These are phyloP conservation scores for Schizothecium vesticola DNA, from an alignment of 495 filamentous ascomycete species.

Conservation along the genomic window DNA sequence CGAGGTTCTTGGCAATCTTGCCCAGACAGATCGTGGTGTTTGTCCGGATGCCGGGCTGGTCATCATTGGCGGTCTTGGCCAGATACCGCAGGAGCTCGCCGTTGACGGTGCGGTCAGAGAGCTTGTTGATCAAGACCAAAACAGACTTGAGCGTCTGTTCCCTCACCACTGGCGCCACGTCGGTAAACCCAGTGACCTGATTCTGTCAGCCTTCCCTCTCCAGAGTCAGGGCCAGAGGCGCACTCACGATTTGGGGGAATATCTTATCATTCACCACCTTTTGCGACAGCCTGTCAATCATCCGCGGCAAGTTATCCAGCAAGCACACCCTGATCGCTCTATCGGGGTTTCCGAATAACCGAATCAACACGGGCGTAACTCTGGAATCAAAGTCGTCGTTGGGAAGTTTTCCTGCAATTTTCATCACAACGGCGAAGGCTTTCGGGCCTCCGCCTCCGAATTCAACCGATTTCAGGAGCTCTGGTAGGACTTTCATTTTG, in stretches of 20 bases:
- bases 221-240: not conserved
- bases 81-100: conserved; percentile 87
- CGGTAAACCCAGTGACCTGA: conserved; percentile 81
- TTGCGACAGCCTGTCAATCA: conserved; percentile 87
- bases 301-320: conserved; percentile 78
- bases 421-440: conserved; percentile 80
- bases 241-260: conserved; percentile 79
- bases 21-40: conserved; percentile 97
- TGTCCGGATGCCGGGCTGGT: conserved; percentile 93
- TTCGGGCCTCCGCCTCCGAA: conserved; percentile 95
- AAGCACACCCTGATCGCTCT: conserved; percentile 88
- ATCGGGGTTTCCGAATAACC: conserved; percentile 86
- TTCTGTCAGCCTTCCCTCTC: not conserved
- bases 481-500: conserved; percentile 92
- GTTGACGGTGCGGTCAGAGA: conserved; percentile 88
- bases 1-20: conserved; percentile 87
- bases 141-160: conserved; percentile 96
- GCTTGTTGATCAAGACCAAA: conserved; percentile 74
- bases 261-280: conserved; percentile 94
- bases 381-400: conserved; percentile 83
- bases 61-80: conserved; percentile 94
- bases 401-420: conserved; percentile 78
- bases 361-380: conserved; percentile 79
- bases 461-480: conserved; percentile 93
- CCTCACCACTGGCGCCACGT: conserved; percentile 82